A percentile compares a stretch with the other conserved stretches of the same genome.
phyloP scores from a whole-genome alignment of 306 rosid genomes.

The Vicia faba region DNA sequence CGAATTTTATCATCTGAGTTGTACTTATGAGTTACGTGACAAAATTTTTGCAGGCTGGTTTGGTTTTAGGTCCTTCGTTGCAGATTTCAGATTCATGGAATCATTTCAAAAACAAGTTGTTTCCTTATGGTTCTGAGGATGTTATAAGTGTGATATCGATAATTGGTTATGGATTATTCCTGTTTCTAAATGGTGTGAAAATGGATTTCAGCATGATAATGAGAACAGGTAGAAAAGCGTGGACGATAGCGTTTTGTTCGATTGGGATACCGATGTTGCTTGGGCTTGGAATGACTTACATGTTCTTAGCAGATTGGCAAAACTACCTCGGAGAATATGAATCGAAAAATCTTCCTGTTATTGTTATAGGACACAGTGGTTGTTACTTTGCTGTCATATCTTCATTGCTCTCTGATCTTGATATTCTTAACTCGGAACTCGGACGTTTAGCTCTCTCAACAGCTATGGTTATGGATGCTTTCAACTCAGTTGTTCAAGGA shows the following conservation, averaged over 20 bases:
- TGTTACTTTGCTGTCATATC: constrained; percentile 44
- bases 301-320: fast-evolving
- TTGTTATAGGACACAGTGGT: constrained; percentile 31
- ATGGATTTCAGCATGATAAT: constrained; percentile 52
- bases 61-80: constrained; percentile 48
- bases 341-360: neutral
- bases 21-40: neutral
- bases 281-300: neutral
- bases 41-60: constrained; percentile 45
- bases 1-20: too few species aligned
- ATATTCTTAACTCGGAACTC: constrained; percentile 45
- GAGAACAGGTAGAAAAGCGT: constrained; percentile 48
- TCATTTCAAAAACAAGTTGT: neutral
- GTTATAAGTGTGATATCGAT: constrained; percentile 17
- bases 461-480: constrained; percentile 33
- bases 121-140: constrained; percentile 42
- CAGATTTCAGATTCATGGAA: neutral
- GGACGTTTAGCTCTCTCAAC: constrained; percentile 47
- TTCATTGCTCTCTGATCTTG: constrained; percentile 40
- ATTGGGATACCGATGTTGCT: constrained; percentile 1
- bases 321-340: neutral
- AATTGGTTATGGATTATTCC: constrained; percentile 41
- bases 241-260: constrained; percentile 36
- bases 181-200: constrained; percentile 47
- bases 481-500: neutral